phyloP scores from a whole-genome alignment of 805 yeast species.

The Candida quercuum region DNA sequence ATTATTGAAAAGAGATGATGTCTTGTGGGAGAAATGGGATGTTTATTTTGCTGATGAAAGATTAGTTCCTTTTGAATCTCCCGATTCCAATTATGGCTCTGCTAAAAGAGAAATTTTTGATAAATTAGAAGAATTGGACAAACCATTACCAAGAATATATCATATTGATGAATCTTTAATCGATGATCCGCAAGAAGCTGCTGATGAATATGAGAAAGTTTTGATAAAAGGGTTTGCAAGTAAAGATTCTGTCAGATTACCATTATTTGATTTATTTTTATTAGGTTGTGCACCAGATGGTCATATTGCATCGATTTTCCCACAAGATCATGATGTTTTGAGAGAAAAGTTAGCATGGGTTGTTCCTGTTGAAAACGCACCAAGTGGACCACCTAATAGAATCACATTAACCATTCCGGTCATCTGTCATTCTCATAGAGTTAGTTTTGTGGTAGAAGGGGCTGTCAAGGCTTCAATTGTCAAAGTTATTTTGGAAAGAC shows the following conservation, averaged over 20 bases:
- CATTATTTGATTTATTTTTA: constrained; percentile 86
- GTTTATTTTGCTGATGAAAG: constrained; percentile 95
- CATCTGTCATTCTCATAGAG: constrained; percentile 87
- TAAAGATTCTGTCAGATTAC: constrained; percentile 92
- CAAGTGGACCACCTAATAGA: constrained; percentile 80
- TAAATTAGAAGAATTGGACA: constrained; percentile 33
- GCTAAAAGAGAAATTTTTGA: constrained; percentile 82
- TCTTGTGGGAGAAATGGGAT: constrained; percentile 94
- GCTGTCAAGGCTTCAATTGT: constrained; percentile 90
- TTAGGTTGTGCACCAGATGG: constrained; percentile 99
- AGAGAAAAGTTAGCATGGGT: constrained; percentile 95
- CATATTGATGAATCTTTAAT: constrained; percentile 78
- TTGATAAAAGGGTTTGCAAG: constrained; percentile 89
- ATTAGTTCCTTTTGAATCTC: constrained; percentile 78
- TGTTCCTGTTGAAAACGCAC: constrained; percentile 87
- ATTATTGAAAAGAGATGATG: constrained; percentile 63
- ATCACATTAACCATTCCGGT: constrained; percentile 92
- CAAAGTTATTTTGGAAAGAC: constrained; percentile 90
- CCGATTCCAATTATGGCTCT: constrained; percentile 85
- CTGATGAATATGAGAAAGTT: constrained; percentile 85
- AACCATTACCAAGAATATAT: constrained; percentile 61
- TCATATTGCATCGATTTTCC: constrained; percentile 94
- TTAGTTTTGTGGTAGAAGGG: constrained; percentile 95
- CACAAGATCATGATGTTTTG: constrained; percentile 75
- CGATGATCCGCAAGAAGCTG: constrained; percentile 84